Evolutionary conservation across 805 yeast species (phyloP), one percentile per base, ranked within the genome.

Genomic region (Kuraishia cidri): DNA sequence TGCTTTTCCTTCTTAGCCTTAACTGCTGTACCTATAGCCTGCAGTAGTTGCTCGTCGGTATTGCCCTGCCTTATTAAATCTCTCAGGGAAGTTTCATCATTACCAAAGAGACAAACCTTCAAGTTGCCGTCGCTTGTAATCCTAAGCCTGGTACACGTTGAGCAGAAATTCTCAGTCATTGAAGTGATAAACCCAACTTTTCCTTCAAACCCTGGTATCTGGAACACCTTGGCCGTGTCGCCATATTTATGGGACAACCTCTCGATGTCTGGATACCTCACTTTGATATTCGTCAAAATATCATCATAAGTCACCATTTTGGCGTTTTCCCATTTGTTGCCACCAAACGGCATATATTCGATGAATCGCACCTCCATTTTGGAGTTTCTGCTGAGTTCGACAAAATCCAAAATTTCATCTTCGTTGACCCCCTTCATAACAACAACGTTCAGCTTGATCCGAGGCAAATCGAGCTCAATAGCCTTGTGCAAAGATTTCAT

Each of bases 331-430:
- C 76, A 71, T 40, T 63, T 64, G 46, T 71, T 71, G 2, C 78
- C 78, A 37, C 58, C 69, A 43, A 71, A 71, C 4, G 78, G 78
- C 78, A 71, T 71, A 46, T 69, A 71, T 42, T 71, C 78, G 26
- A 71, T 71, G 42, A 71, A 71, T 34, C 77, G 50, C 15, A 71
- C 63, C 39, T 71, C 75, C 5, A 70, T 37, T 4, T 64, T 61
- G 26, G 49, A 42, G 24, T 54, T 47, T 33, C 48, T 43, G 8
- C 71, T 56, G 36, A 70, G 34, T 24, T 56, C 58, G 1, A 66
- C 69, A 47, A 71, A 71, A 38, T 66, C 61, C 13, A 59, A 37
- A 2, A 71, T 54, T 42, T 71, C 77, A 42, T 70, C 76, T 21
- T 71, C 76, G 37, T 71, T 70, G 29, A 64, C 36, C 18, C 62